Percentiles rank a stretch among this genome's conserved stretches.
Evolutionary conservation across 1,284 basidiomycete species (phyloP).

Genomic region (Ustilago loliicola): DNA sequence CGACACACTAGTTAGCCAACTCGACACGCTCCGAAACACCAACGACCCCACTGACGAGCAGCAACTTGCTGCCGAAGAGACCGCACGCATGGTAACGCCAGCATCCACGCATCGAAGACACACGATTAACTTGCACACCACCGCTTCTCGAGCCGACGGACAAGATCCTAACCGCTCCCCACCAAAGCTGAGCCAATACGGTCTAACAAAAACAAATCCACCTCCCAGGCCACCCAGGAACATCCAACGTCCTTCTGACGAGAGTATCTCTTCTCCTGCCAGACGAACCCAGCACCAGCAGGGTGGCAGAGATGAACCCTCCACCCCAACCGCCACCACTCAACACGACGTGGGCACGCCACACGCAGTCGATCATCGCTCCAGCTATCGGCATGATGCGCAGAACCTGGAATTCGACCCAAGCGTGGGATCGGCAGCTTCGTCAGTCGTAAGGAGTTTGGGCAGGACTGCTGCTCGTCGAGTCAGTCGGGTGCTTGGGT

Average conservation of each 20-base stretch:
- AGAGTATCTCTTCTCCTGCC: slow-evolving; percentile 16
- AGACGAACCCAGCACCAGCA: slow-evolving; percentile 1
- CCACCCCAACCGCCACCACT: slow-evolving; percentile 17
- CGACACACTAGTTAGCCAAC: slow-evolving; percentile 34
- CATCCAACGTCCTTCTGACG: slow-evolving; percentile 35
- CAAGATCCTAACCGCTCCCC: slow-evolving; percentile 9
- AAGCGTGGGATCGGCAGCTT: not conserved
- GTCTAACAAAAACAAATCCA: slow-evolving; percentile 25
- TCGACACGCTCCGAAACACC: slow-evolving; percentile 18
- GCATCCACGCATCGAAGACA: slow-evolving; percentile 12
- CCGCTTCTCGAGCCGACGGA: not conserved
- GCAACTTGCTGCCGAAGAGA: not conserved
- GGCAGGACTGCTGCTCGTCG: slow-evolving; percentile 33
- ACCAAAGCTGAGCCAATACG: slow-evolving; percentile 35
- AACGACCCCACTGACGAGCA: slow-evolving; percentile 4
- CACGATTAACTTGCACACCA: slow-evolving; percentile 17
- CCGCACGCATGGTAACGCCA: not conserved
- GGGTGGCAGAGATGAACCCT: slow-evolving; percentile 11
- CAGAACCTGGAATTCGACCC: not conserved
- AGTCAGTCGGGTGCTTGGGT: slow-evolving; percentile 35
- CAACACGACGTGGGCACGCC: slow-evolving; percentile 39
- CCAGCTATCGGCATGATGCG: not conserved
- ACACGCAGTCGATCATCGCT: slow-evolving; percentile 2
- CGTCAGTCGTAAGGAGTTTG: slow-evolving; percentile 26
- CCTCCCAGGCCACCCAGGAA: slow-evolving; percentile 41